Evolutionary conservation across 2,329 filamentous ascomycete species (phyloP), one percentile per base, ranked within the genome.

Genomic region (Colletotrichum musae): DNA sequence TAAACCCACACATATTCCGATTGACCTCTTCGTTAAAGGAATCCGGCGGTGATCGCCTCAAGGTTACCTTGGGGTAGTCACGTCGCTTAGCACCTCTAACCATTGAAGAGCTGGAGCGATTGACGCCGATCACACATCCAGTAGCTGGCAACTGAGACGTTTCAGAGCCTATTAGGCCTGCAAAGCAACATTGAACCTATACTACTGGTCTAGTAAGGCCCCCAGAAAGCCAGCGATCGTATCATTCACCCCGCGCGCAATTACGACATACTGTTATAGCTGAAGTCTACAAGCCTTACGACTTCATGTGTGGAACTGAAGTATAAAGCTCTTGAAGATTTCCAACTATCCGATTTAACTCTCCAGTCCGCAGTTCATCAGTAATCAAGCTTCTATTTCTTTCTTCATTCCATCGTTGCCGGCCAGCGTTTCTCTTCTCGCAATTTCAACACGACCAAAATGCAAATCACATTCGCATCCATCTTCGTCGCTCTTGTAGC

Each of bases 381-480:
- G 10, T 36, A 36, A 36, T 36, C 10, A 7, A 36, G 10, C 7
- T 7, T 52, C 47, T 47, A 2, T 24, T 6, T 12, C n/a, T n/a
- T 39, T 54, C 32, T 26, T 45, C 26, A 5, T 26, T 47, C 32
- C 18, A 47, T n/a, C 5, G 59, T 62, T 62, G 50, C 59, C 39
- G 59, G 59, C 21, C 59, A 54, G 43, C 59, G 21, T 6, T 36
- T 18, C 32, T 36, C 10, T 48, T 28, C 39, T 6, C 15, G 18
- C 4, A 48, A 12, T 41, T 10, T 7, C 5, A 7, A 0, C 28
- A 13, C 13, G 32, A 53, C 13, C 36, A 62, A 32, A 15, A 62
- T 67, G 51, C 64, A 62, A 16, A 6, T 67, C 28, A 62, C 21
- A 21, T 13, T 56, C 32, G 12, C 41, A 5, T 62, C 64, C 13